Evolutionary conservation across 345 rosid genomes (phyloP), one percentile per base, ranked within the genome.

Genomic region (Salix dunnii): DNA sequence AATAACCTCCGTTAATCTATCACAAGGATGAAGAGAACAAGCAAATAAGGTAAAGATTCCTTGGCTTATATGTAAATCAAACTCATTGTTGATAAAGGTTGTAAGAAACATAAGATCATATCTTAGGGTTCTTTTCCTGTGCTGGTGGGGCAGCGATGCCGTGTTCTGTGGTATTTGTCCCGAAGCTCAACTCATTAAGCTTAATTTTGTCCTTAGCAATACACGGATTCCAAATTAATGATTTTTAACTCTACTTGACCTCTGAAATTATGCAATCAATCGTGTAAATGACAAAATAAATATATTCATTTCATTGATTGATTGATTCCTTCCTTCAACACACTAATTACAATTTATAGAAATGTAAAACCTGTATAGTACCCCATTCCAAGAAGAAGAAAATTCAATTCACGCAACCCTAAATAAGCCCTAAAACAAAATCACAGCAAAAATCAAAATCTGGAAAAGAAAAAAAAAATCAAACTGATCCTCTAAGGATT

Each of bases 321-420:
- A 71, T 23, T 72, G 61, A 69, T 40, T 71, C 62, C 67, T 16
- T 64, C 68, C 67, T 16, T 64, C 68, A 53, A 72, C 76, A 48
- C 23, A 13, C 31, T 80, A 81, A 72, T 72, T 73, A 81, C 84
- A 84, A 48, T 72, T 68, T 28, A 66, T 10, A 10, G 28, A 58
- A 46, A 58, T 58, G 63, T 58, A 1, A 58, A 58, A 58, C 63
- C 28, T n/a, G 63, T 58, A 58, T 53, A 53, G 2, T n/a, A 53
- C 60, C 12, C 60, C 23, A 53, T 53, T 53, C 23, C 30, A 48
- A 64, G 60, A 80, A 16, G 68, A 65, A 30, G 5, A 65, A 35
- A 31, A 31, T 3, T 63, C 14, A 14, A 17, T 14, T 65, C n/a
- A 28, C 25, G 7, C 9, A 25, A 53, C 25, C 7, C 27, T 53